phyloP scores from a whole-genome alignment of 108 stramenopile genomes.

The Seminavis robusta region DNA sequence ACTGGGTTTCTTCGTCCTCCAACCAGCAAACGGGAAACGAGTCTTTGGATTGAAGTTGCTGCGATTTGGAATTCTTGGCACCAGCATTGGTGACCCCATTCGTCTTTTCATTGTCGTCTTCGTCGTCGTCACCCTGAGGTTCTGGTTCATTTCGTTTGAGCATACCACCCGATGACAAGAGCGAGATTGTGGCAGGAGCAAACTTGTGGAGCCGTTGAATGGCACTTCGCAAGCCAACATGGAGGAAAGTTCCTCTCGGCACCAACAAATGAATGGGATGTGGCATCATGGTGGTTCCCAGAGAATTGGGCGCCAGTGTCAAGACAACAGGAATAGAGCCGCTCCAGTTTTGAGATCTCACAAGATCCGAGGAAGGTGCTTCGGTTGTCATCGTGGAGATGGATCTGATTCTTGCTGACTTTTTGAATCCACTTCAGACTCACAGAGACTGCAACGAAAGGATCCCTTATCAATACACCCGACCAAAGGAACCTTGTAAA shows the following conservation, averaged over 20 bases:
- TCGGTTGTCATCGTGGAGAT: too few relatives aligned
- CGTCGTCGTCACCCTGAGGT: not conserved
- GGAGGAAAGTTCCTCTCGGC: slow-evolving; percentile 61
- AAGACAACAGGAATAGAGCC: slow-evolving; percentile 69
- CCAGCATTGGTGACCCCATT: not conserved
- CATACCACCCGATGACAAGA: slow-evolving; percentile 12
- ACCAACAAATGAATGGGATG: slow-evolving; percentile 64
- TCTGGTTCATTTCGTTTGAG: slow-evolving; percentile 28
- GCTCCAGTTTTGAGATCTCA: slow-evolving; percentile 64
- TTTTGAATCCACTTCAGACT: too few relatives aligned
- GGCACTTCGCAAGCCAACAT: slow-evolving; percentile 59
- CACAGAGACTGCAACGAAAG: too few relatives aligned
- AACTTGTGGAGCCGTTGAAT: slow-evolving; percentile 51
- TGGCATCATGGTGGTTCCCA: slow-evolving; percentile 64
- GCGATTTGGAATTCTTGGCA: not conserved
- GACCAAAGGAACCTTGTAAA: too few relatives aligned
- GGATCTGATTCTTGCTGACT: too few relatives aligned
- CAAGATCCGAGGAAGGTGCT: too few relatives aligned
- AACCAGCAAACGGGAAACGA: slow-evolving; percentile 77
- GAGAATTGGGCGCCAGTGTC: slow-evolving; percentile 59
- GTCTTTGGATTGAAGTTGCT: not conserved
- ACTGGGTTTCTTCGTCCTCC: slow-evolving; percentile 66
- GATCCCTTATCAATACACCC: too few relatives aligned
- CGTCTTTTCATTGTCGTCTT: slow-evolving; percentile 9
- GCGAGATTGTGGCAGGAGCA: slow-evolving; percentile 51